A percentile compares a stretch with the other conserved stretches of the same genome.
Evolutionary conservation across 805 yeast genomes (phyloP).

Genomic region (Saccharomycopsis sp.): DNA sequence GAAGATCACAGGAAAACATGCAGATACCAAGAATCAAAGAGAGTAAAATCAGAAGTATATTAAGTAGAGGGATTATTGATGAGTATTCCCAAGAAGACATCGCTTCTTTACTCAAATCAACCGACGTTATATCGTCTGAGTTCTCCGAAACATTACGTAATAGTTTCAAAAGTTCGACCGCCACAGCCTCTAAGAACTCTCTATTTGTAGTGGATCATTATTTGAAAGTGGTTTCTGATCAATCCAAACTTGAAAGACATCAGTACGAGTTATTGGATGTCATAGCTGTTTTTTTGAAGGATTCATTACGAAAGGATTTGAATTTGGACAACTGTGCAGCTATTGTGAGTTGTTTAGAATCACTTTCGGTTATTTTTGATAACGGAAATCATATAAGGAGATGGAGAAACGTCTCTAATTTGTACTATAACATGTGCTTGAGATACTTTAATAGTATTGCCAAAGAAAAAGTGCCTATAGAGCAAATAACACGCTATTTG

Average conservation of each 20-base stretch:
- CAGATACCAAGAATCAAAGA: not conserved
- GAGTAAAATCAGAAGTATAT: not conserved
- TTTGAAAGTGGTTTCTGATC: not conserved
- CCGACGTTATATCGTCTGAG: not conserved
- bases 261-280: not conserved
- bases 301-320: constrained; percentile 4
- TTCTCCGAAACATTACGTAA: not conserved
- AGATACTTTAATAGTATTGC: constrained; percentile 18
- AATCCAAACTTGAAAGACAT: not conserved
- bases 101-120: not conserved
- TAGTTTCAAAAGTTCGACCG: not conserved
- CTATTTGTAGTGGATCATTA: not conserved
- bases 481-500: constrained; percentile 22
- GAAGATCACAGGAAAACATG: not conserved
- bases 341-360: constrained; percentile 18
- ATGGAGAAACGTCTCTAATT: constrained; percentile 40
- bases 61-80: not conserved
- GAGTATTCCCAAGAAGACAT: not conserved
- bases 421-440: constrained; percentile 37
- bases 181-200: not conserved
- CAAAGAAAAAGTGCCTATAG: constrained; percentile 15
- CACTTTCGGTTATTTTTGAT: constrained; percentile 24
- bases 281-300: not conserved
- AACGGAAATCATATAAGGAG: constrained; percentile 31
- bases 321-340: constrained; percentile 5